Evolutionary conservation across 352 stramenopile genomes (phyloP).

Genomic region (Globisporangium polare): DNA sequence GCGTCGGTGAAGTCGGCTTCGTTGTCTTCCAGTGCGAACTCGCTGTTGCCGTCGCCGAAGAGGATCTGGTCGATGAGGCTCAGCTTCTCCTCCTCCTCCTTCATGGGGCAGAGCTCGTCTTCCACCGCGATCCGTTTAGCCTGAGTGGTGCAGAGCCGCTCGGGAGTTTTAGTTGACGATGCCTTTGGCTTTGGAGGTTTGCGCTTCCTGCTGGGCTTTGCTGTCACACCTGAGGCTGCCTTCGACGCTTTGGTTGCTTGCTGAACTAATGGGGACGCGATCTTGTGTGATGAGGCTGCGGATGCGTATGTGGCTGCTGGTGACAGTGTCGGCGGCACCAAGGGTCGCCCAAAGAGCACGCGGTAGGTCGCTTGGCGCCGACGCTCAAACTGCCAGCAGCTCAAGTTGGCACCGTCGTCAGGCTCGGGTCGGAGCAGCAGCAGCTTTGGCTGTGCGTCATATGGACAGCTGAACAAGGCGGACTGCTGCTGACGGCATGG

Average conservation of each 20-base stretch:
- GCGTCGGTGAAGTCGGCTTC: not conserved
- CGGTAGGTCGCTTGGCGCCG: constrained; percentile 41
- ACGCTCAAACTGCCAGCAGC: constrained; percentile 24
- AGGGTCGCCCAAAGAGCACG: constrained; percentile 37
- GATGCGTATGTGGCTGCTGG: not conserved
- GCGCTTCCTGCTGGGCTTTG: not conserved
- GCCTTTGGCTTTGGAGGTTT: not conserved
- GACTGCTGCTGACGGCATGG: not conserved
- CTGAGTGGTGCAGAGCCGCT: not conserved
- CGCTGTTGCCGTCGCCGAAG: not conserved
- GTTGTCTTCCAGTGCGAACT: not conserved
- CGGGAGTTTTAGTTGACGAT: not conserved
- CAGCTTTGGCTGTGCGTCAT: not conserved
- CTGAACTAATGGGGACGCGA: not conserved
- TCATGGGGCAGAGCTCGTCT: not conserved
- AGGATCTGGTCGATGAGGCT: constrained; percentile 3
- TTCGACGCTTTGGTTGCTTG: not conserved
- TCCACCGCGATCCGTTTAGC: not conserved
- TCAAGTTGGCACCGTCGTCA: constrained; percentile 1
- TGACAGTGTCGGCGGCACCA: constrained; percentile 15
- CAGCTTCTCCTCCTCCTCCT: constrained; percentile 4
- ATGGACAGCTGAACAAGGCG: too few species aligned
- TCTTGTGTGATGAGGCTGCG: not conserved
- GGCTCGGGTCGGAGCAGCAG: not conserved
- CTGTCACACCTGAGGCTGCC: not conserved